Evolutionary conservation across 2,329 filamentous ascomycete species (phyloP).

Genomic region (Diaporthe eres): DNA sequence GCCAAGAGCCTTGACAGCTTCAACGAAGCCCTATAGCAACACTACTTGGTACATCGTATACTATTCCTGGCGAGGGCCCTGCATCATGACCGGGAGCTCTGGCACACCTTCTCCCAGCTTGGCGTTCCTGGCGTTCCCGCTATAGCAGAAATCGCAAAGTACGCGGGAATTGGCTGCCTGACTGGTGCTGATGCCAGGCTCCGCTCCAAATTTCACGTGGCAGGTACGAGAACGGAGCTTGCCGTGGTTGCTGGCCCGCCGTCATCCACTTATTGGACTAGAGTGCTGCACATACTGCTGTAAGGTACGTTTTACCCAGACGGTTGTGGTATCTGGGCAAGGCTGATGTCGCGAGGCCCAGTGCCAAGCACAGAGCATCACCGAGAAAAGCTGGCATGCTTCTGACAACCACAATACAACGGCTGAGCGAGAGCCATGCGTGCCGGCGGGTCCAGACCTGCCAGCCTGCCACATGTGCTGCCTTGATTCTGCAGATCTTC

Average conservation of each 20-base stretch:
- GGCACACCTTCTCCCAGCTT: constrained; percentile 18
- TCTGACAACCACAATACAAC: background rate
- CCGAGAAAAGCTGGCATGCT: background rate
- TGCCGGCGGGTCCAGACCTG: background rate
- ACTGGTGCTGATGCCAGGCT: background rate
- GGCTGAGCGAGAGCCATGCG: constrained; percentile 20
- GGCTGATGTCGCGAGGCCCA: constrained; percentile 6
- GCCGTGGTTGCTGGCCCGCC: background rate
- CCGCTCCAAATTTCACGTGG: constrained; percentile 25
- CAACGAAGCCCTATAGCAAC: background rate
- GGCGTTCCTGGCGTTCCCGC: background rate
- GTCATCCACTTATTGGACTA: background rate
- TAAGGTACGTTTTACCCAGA: background rate
- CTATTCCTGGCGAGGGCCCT: constrained; percentile 4
- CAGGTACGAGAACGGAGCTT: constrained; percentile 1
- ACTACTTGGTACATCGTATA: background rate
- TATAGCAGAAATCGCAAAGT: background rate
- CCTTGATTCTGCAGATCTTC: constrained; percentile 15
- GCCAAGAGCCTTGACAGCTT: constrained; percentile 32
- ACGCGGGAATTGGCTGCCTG: background rate
- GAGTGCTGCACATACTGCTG: background rate
- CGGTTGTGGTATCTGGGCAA: background rate
- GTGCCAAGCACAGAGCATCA: background rate
- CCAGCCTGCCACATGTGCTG: constrained; percentile 16
- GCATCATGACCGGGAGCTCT: constrained; percentile 6